Base-by-base conservation (phyloP, 805 yeast species). In the Grigorovia jiainica region DNA sequence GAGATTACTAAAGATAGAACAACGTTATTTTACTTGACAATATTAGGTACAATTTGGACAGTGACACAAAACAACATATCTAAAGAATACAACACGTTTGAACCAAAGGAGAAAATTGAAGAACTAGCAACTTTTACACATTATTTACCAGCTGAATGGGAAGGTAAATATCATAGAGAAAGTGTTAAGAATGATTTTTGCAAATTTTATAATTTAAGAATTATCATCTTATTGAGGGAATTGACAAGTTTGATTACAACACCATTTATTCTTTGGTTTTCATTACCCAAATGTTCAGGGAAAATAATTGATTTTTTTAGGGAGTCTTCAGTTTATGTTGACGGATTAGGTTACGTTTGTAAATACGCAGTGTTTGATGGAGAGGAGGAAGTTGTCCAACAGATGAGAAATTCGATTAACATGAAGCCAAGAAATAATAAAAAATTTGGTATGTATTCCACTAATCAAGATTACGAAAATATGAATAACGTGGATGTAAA, bases 311-410 rank as follows among this genome's bases (percentile, higher is more conserved):
- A 92, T 56, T 92, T 92, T 55, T 86, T 90, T 60, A 67, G 97
- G 43, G 97, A 90, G 45, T 82, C 76, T 50, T 79, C 95, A 10
- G 79, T 87, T 10, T 92, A 90, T 58, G 86, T 89, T 38, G 97
- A 89, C 64, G 97, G 96, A 0, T 67, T 92, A 33, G 99, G 98
- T 0, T 82, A 89, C 55, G 95, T 92, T 31, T 90, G 97, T 57
- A 80, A 86, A 24, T 87, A 81, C 70, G 97, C 97, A 2, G 85
- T 86, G 79, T 92, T 92, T 63, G 82, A 86, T 50, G 77, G 82
- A 47, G 87, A 80, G 43, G 64, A 67, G 46, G 66, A 67, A 47
- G 71, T 64, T 71, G 43, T 47, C 21, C 42, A 37, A 2, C 47
- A 42, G 4, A 16, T 38, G 11, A 50, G 41, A 19, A 46, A 62